These are phyloP conservation scores for Sporobolomyces roseus DNA, from an alignment of 768 basidiomycete genomes.

Conservation along the genomic window DNA sequence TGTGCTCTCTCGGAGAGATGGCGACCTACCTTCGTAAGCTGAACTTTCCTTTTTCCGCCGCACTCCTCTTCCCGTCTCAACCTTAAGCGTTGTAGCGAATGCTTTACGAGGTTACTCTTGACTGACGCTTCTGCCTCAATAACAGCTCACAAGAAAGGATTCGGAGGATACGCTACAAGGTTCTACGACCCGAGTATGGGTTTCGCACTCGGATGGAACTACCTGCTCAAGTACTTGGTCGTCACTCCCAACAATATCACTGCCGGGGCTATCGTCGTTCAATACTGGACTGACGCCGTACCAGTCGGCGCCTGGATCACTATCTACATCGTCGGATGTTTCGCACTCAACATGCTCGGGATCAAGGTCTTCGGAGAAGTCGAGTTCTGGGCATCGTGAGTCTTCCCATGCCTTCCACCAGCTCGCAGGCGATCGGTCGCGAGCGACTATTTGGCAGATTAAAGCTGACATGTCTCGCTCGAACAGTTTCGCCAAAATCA, in stretches of 20 bases:
- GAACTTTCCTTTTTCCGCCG: neutral
- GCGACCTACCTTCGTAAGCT: slow-evolving; percentile 12
- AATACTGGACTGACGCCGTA: slow-evolving; percentile 34
- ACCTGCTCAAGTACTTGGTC: slow-evolving; percentile 33
- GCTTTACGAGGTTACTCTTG: too few species aligned
- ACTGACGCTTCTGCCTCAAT: too few species aligned
- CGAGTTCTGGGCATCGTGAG: slow-evolving; percentile 50
- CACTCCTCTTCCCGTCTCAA: neutral
- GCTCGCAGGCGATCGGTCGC: too few species aligned
- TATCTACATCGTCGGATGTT: slow-evolving; percentile 26
- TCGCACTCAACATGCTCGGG: slow-evolving; percentile 35
- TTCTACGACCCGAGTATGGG: slow-evolving; percentile 52
- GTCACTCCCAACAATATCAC: slow-evolving; percentile 38
- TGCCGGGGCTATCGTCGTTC: slow-evolving; percentile 27
- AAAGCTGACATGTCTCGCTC: too few species aligned
- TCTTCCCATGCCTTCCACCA: too few species aligned
- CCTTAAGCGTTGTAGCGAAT: too few species aligned
- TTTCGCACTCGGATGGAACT: slow-evolving; percentile 37
- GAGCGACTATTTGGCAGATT: too few species aligned
- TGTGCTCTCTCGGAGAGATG: neutral
- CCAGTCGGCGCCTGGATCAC: slow-evolving; percentile 32
- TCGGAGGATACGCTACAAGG: slow-evolving; percentile 49
- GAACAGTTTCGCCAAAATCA: slow-evolving; percentile 50
- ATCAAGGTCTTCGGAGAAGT: slow-evolving; percentile 38
- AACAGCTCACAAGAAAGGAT: slow-evolving; percentile 40